Base-by-base conservation (phyloP, 805 yeast species). In the Kluyveromyces siamensis region DNA sequence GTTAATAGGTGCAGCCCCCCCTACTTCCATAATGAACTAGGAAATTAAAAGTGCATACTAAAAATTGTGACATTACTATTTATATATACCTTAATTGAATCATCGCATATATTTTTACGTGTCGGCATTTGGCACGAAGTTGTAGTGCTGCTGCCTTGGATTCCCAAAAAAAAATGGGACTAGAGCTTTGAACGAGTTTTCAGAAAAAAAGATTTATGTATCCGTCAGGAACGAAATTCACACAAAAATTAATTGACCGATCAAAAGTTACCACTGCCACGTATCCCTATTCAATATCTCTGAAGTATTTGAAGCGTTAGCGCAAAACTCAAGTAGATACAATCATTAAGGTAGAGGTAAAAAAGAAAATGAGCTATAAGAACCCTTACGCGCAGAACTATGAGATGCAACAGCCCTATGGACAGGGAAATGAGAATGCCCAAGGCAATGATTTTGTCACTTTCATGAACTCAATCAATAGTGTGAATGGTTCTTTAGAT, bases 401-500 rank as follows among this genome's bases (percentile, higher is more conserved):
- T 39, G 57, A 51, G 45, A 57, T 59, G 63, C 53, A 52, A 37
- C 50, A 49, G 36, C 58, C 58, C 14, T 56, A 56, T 37, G 57
- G 50, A 18, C 50, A 52, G 7, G 50, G 41, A 11, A 49, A 54
- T 27, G 47, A 49, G 8, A 43, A 49, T 2, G 47, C 48, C 27
- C 50, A 42, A 8, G 62, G 55, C 35, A 66, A 65, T 42, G 84
- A 79, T 56, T 79, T 80, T 62, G 79, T 80, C 48, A 73, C 71
- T 46, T 87, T 84, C 63, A 86, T 85, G 78, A 74, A 76, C 53
- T 80, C 79, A 58, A 79, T 85, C 51, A 82, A 82, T 60, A 74
- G 73, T 53, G 78, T 87, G 65, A 83, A 85, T 69, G 75, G 75
- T 52, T 80, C 80, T 57, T 74, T 87, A 54, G 82, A 79, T 53